phyloP scores from a whole-genome alignment of 495 filamentous ascomycete species.

The Podospora pseudoanserina region DNA sequence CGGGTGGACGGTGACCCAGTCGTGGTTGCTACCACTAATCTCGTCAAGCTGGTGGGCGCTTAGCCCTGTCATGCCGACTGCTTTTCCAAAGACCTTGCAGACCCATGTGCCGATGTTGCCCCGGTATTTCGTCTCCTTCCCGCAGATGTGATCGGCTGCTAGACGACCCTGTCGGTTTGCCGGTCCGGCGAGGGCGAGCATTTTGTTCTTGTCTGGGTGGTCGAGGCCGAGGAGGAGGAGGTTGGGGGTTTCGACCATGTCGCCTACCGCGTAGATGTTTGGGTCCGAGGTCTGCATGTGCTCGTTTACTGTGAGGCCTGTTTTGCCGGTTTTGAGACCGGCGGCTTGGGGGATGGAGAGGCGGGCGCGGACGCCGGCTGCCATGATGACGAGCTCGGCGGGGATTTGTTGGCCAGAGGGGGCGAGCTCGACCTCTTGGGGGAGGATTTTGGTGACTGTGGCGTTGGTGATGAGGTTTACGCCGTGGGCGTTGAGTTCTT shows the following conservation, averaged over 20 bases:
- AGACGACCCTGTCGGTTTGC: constrained; percentile 35
- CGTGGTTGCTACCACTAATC: not conserved
- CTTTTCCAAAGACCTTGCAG: constrained; percentile 29
- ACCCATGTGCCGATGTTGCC: constrained; percentile 29
- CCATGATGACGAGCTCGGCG: constrained; percentile 26
- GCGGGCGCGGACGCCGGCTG: constrained; percentile 26
- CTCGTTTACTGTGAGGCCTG: constrained; percentile 25
- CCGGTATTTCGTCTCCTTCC: constrained; percentile 21
- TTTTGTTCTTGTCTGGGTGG: not conserved
- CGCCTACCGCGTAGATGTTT: constrained; percentile 36
- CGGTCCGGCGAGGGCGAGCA: constrained; percentile 33
- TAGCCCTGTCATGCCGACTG: constrained; percentile 26
- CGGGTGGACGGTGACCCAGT: constrained; percentile 35
- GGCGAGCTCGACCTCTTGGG: not conserved
- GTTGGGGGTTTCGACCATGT: constrained; percentile 34
- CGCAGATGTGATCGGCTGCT: constrained; percentile 33
- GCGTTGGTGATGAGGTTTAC: constrained; percentile 24
- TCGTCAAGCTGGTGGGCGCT: constrained; percentile 19
- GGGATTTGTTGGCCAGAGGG: constrained; percentile 11
- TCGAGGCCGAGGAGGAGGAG: constrained; percentile 9
- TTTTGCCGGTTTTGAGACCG: constrained; percentile 24
- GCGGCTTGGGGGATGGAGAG: constrained; percentile 24
- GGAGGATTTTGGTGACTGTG: constrained; percentile 10
- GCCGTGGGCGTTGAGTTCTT: constrained; percentile 24
- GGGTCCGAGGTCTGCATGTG: constrained; percentile 33